Base-by-base conservation (phyloP, 2,329 filamentous ascomycete species). In the Colletotrichum siamense region DNA sequence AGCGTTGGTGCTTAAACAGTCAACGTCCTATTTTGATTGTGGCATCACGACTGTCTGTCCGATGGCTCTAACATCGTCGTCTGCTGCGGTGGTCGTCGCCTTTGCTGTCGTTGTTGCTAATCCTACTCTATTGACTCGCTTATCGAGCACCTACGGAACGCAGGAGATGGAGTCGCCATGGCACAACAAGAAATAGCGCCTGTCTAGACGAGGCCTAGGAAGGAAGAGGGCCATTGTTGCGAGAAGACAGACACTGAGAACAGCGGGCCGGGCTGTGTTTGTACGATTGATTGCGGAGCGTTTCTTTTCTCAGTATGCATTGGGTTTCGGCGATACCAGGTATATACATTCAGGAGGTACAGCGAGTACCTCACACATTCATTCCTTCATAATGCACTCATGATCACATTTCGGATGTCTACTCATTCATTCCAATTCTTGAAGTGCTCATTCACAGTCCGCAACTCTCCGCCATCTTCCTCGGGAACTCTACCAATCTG, bases 251-350 rank as follows among this genome's bases (percentile, higher is more conserved):
- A 22, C 12, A 52, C n/a, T 52, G 59, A 52, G 5, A 18, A 44
- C 10, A 32, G 16, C 4, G 64, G 24, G 36, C 6, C n/a, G 13
- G 5, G 9, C 30, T 10, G 10, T 32, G 9, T 18, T 28, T 71
- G 61, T 64, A 65, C 13, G 61, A 71, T 65, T 36, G 4, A 16
- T 32, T 18, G 6, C 12, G 2, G 34, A 72, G 73, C 69, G 73
- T 70, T 44, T n/a, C 28, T 13, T 26, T 32, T 12, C 4, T 30
- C 8, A 8, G 16, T 16, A 13, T n/a, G 63, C 73, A 73, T 66
- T 55, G 30, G 39, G 63, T 10, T 49, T 55, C 16, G 63, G 69
- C 57, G 69, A 76, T 73, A 76, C 73, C 69, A 76, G 18, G 57
- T 34, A 36, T 44, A 57, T 49, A 69, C 24, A 15, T 49, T n/a